A percentile compares a stretch with the other conserved stretches of the same genome.
Evolutionary conservation across 2,329 filamentous ascomycete genomes (phyloP).

Genomic region (Pestalotiopsis sp.): DNA sequence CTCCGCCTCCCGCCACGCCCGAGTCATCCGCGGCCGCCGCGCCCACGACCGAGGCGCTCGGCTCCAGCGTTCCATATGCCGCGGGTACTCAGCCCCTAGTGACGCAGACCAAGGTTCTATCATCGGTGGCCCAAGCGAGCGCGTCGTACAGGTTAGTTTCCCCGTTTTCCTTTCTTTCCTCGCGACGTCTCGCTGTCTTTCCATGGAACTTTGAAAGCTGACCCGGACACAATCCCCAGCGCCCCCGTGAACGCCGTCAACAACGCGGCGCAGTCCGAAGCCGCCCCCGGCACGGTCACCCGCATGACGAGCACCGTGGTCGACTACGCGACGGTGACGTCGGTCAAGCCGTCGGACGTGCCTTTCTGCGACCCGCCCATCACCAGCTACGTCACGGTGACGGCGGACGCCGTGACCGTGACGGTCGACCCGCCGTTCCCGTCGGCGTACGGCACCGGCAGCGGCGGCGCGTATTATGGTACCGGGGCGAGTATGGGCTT

Average conservation of each 20-base stretch:
- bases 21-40: conserved; percentile 1
- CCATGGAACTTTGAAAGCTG: background rate
- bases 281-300: background rate
- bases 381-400: conserved; percentile 9
- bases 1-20: conserved; percentile 7
- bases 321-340: conserved; percentile 3
- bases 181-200: background rate
- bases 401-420: conserved; percentile 1
- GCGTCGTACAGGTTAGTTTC: conserved; percentile 1
- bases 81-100: background rate
- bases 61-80: background rate
- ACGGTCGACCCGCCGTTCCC: conserved; percentile 5
- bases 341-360: background rate
- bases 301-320: conserved; percentile 5
- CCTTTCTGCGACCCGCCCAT: conserved; percentile 6
- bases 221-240: background rate
- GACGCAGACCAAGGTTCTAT: background rate
- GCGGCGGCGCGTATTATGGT: background rate
- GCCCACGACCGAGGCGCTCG: background rate
- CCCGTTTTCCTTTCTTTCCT: background rate
- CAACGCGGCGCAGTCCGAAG: background rate
- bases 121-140: background rate
- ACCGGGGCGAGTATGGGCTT: background rate
- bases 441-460: background rate
- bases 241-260: background rate